A percentile compares a stretch with the other conserved stretches of the same genome.
phyloP scores from a whole-genome alignment of 768 basidiomycete species.

The Kwoniella mangroviensis region DNA sequence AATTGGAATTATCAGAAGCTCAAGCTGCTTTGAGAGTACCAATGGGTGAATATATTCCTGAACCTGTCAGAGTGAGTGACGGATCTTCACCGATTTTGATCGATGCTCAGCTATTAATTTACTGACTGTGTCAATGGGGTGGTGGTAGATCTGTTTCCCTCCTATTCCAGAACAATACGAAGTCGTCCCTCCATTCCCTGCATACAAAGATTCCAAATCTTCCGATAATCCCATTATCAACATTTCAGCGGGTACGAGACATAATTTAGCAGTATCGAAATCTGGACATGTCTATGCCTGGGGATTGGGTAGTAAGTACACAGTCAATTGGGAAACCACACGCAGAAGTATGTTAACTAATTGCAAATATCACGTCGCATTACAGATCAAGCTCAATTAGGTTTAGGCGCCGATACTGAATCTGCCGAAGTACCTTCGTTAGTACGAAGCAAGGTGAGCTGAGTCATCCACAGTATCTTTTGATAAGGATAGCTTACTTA shows the following conservation, averaged over 20 bases:
- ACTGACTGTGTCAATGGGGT: background rate
- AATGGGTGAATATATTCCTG: slow-evolving; percentile 56
- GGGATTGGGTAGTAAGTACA: slow-evolving; percentile 59
- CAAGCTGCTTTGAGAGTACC: slow-evolving; percentile 43
- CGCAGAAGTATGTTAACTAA: too few relatives aligned
- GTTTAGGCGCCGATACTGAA: slow-evolving; percentile 57
- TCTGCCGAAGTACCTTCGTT: slow-evolving; percentile 56
- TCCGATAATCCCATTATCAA: slow-evolving; percentile 56
- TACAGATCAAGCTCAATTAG: slow-evolving; percentile 57
- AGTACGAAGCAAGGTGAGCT: slow-evolving; percentile 54
- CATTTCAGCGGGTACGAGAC: slow-evolving; percentile 58
- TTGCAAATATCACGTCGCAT: too few relatives aligned
- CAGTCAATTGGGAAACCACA: background rate
- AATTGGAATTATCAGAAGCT: slow-evolving; percentile 40
- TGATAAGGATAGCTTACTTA: background rate
- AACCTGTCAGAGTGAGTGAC: slow-evolving; percentile 52
- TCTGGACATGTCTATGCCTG: slow-evolving; percentile 60
- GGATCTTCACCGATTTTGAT: background rate
- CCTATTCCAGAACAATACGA: slow-evolving; percentile 57
- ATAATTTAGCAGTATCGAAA: slow-evolving; percentile 59
- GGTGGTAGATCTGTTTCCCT: slow-evolving; percentile 59
- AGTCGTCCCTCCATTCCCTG: slow-evolving; percentile 51
- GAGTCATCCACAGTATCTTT: background rate
- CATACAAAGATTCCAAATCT: slow-evolving; percentile 47
- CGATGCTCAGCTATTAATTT: background rate